These are phyloP conservation scores for Russula sp. DNA, from an alignment of 768 basidiomycete species.

Conservation along the genomic window DNA sequence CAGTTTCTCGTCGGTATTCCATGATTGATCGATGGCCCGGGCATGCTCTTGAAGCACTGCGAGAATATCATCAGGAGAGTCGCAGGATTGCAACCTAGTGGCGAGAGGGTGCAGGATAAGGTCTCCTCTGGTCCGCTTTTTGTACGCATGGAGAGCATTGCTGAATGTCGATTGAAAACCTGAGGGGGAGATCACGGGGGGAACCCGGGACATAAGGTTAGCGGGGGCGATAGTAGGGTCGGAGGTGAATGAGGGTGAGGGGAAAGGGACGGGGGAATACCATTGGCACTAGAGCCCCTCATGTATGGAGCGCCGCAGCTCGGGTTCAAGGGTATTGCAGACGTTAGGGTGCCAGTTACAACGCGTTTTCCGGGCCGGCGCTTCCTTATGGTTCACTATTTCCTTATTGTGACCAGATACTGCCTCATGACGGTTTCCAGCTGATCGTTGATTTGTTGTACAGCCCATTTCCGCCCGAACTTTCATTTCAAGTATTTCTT, in stretches of 20 bases:
- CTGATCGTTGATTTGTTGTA: too few relatives aligned
- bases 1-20: neutral
- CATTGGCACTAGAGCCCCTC: too few relatives aligned
- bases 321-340: too few relatives aligned
- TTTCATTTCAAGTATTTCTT: too few relatives aligned
- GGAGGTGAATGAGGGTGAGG: neutral
- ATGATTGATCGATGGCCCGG: neutral
- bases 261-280: too few relatives aligned
- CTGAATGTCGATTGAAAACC: neutral
- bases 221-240: neutral
- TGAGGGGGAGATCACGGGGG: neutral
- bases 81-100: neutral
- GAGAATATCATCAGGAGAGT: neutral
- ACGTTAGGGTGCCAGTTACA: too few relatives aligned
- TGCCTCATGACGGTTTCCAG: too few relatives aligned
- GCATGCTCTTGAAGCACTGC: neutral
- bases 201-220: too few relatives aligned
- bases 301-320: too few relatives aligned
- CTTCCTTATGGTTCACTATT: neutral
- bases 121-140: neutral
- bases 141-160: neutral
- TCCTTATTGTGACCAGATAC: too few relatives aligned
- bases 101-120: conserved; percentile 1
- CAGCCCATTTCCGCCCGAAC: too few relatives aligned
- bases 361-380: too few relatives aligned